Evolutionary conservation across 768 basidiomycete genomes (phyloP), one percentile per base, ranked within the genome.

Genomic region (Boletus bicolor): DNA sequence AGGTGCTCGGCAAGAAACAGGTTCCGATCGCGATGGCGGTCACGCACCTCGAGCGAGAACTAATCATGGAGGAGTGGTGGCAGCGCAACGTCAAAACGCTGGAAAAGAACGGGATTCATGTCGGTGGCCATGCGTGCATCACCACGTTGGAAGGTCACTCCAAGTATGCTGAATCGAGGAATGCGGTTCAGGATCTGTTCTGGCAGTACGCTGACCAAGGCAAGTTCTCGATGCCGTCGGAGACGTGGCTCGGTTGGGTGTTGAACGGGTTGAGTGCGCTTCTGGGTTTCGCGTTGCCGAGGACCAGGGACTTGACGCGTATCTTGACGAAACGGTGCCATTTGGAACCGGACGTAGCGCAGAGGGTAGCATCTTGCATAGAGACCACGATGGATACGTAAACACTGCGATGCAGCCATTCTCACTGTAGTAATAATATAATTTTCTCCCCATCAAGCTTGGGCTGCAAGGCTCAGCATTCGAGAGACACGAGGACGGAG

Each of bases 1-100:
- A 78, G 46, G 68, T 77, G 36, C 72, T 79, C 5, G 78, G 78
- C 39, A 66, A 60, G 49, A 57, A 56, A 32, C 53, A 66, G 34
- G 77, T 77, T 12, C 77, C 77, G 19, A 69, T 73, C 37, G 66
- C 73, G 4, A 50, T 78, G 17, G 74, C 68, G 24, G 58, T 79
- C 10, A 78, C 75, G 0, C 73, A 76, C 26, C 67, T 78, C 5
- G 76, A 76, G 49, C 54, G 66, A 2, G 71, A 72, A 38, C 28
- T 2, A 1, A 42, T 47, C 43, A 72, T 73, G 71, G 69, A 72
- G 24, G 53, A 50, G 7, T 72, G 72, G 71, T 72, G 71, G 72
- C 26, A 32, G 3, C 60, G 65, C 35, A 71, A 72, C 28, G n/a
- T 21, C 46, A 55, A 30, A 38, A 59, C n/a, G 19, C 63, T 72